Conservation (phyloP, 202 grass and related monocot species). For the Hordeum pubiflorum region DNA sequence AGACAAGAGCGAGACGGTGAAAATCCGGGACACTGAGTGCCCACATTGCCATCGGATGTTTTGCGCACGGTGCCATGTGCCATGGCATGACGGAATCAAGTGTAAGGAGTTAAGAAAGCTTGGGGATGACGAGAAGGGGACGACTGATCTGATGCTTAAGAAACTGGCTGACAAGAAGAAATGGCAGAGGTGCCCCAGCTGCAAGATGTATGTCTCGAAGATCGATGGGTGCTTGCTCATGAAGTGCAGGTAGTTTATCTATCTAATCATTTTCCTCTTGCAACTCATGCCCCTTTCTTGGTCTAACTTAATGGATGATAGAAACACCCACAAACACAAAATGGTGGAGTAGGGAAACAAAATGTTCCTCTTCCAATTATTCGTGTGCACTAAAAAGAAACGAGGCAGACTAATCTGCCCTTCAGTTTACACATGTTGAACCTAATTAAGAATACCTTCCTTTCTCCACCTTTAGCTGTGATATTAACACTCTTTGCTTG, state of each 20-base stretch:
- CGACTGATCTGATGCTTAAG: conserved; percentile 33
- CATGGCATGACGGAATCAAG: conserved; percentile 44
- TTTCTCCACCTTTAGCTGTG: not conserved
- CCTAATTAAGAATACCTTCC: not conserved
- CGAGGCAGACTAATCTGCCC: not conserved
- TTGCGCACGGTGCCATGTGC: conserved; percentile 39
- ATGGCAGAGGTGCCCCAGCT: conserved; percentile 61
- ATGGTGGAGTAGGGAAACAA: not conserved
- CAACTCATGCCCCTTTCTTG: not conserved
- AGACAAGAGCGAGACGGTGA: conserved; percentile 1
- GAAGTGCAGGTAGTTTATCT: conserved; percentile 48
- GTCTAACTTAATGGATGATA: conserved; percentile 4
- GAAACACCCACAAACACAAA: not conserved
- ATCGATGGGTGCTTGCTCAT: conserved; percentile 47
- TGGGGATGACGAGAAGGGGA: conserved; percentile 44
- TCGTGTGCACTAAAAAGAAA: not conserved
- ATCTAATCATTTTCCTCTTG: not conserved
- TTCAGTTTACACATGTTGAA: not conserved
- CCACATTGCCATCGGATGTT: conserved; percentile 48
- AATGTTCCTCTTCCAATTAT: not conserved
- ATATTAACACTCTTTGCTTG: not conserved
- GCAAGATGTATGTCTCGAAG: conserved; percentile 56
- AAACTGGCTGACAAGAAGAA: conserved; percentile 28
- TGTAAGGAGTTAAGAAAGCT: conserved; percentile 42
- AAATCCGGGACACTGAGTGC: conserved; percentile 42